Conservation (phyloP, 441 rosid genomes). For the Cnidoscolus chayamansa region DNA sequence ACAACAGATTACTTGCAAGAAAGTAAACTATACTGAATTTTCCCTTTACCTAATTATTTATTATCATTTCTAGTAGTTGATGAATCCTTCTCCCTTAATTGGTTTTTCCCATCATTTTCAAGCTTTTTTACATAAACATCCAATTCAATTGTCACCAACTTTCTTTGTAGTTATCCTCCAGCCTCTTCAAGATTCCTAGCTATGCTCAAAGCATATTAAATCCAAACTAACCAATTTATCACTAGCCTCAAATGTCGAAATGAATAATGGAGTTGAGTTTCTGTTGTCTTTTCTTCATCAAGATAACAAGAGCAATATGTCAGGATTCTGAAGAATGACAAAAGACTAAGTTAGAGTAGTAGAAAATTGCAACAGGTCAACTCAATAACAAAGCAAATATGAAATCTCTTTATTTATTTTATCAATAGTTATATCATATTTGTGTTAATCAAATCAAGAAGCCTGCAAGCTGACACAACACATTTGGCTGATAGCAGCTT, state of each 20-base stretch:
- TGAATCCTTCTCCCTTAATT: neutral
- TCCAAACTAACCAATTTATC: constrained; percentile 10
- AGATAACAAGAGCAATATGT: constrained; percentile 10
- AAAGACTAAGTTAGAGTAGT: neutral
- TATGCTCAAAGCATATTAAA: neutral
- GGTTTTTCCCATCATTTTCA: neutral
- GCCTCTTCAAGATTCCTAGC: constrained; percentile 18
- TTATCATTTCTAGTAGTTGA: neutral
- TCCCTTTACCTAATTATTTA: neutral
- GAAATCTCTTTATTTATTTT: neutral
- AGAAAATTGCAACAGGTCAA: neutral
- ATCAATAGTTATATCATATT: constrained; percentile 11
- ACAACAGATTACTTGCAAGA: neutral
- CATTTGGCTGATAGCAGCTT: neutral
- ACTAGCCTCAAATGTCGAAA: neutral
- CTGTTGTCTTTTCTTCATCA: neutral
- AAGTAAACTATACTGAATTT: neutral
- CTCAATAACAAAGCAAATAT: neutral
- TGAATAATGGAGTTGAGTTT: neutral
- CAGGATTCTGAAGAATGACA: neutral
- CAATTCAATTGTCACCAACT: constrained; percentile 11
- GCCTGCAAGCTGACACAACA: constrained; percentile 19
- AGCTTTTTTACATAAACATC: neutral
- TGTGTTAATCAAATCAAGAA: constrained; percentile 7
- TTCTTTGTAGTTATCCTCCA: neutral